Evolutionary conservation across 495 filamentous ascomycete genomes (phyloP).

Genomic region (Penicillium manginii): DNA sequence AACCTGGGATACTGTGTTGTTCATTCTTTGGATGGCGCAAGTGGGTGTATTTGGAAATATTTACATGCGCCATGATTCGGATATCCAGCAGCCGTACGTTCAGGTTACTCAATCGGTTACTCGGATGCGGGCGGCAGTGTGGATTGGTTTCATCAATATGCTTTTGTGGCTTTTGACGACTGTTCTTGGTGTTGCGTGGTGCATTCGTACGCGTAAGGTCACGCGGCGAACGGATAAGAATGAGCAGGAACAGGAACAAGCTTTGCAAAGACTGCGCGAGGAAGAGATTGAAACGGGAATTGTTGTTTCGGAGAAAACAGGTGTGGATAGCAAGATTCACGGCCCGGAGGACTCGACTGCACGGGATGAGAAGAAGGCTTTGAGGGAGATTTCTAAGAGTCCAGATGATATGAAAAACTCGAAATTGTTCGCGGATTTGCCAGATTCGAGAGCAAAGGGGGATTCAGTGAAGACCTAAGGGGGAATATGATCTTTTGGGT

Average conservation of each 20-base stretch:
- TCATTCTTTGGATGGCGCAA: conserved; percentile 71
- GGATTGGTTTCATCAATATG: conserved; percentile 68
- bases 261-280: not conserved
- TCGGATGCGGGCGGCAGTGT: conserved; percentile 77
- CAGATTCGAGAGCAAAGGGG: not conserved
- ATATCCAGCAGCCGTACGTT: conserved; percentile 45
- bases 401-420: not conserved
- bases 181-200: conserved; percentile 33
- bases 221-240: conserved; percentile 10
- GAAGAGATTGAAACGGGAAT: not conserved
- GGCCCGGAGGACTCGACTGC: not conserved
- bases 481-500: not conserved
- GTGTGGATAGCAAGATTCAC: not conserved
- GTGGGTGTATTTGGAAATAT: conserved; percentile 72
- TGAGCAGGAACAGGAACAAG: not conserved
- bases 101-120: conserved; percentile 42
- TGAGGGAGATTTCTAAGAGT: not conserved
- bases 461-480: not conserved
- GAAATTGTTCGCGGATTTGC: not conserved
- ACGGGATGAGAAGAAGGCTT: not conserved
- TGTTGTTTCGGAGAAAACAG: not conserved
- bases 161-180: conserved; percentile 67
- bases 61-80: conserved; percentile 58
- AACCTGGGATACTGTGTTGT: conserved; percentile 66
- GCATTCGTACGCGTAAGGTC: conserved; percentile 15